These are phyloP conservation scores for Pyrenochaeta sp. DNA, from an alignment of 2,329 filamentous ascomycete species.

Conservation along the genomic window DNA sequence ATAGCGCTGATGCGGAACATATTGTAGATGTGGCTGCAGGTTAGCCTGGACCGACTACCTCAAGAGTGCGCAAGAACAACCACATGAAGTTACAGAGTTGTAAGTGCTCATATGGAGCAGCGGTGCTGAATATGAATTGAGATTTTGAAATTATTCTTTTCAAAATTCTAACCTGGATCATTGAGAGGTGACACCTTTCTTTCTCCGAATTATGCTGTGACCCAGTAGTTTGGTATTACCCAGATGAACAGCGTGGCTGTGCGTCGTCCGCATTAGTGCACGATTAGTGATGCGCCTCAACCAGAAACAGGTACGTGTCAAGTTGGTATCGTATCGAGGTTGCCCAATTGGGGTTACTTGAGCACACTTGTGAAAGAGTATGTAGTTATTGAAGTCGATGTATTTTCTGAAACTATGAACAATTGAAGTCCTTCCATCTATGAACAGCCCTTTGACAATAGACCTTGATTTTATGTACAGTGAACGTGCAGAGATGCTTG, in stretches of 20 bases:
- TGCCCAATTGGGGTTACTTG: background rate
- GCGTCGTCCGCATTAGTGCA: slow-evolving; percentile 3
- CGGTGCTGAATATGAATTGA: background rate
- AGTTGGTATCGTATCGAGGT: background rate
- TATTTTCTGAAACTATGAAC: background rate
- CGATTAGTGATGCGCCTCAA: background rate
- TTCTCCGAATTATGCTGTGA: background rate
- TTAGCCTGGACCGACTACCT: background rate
- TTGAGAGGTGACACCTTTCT: background rate
- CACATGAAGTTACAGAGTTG: background rate
- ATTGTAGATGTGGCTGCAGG: slow-evolving; percentile 16
- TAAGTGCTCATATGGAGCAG: background rate
- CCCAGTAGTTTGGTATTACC: slow-evolving; percentile 2
- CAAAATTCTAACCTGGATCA: background rate
- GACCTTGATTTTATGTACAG: slow-evolving; percentile 10
- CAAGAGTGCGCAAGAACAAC: background rate
- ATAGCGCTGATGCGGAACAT: slow-evolving; percentile 9
- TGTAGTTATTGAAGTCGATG: background rate
- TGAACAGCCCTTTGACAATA: background rate
- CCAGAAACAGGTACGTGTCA: background rate
- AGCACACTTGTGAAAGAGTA: background rate
- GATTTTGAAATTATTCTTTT: background rate
- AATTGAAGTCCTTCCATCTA: background rate
- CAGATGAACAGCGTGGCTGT: slow-evolving; percentile 18
- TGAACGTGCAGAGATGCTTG: slow-evolving; percentile 1